These are phyloP conservation scores for Calonectria leucothoes DNA, from an alignment of 2,329 filamentous ascomycete genomes.

Conservation along the genomic window DNA sequence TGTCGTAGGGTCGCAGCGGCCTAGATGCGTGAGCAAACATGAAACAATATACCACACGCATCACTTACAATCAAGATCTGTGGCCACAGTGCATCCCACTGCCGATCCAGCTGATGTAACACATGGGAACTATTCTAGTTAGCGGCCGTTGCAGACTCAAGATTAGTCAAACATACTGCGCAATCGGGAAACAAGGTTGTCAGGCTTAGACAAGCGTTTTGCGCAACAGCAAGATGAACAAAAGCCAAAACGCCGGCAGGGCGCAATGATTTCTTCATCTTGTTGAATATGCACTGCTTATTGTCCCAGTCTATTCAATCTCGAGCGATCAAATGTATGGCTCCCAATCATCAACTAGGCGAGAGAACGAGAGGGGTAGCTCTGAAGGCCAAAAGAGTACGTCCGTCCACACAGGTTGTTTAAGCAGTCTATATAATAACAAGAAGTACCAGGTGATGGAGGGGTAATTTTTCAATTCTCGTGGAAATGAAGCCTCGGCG, in stretches of 20 bases:
- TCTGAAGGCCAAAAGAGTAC: neutral
- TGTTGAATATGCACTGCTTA: neutral
- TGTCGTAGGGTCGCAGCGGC: slow-evolving; percentile 34
- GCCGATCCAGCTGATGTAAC: slow-evolving; percentile 32
- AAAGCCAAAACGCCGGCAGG: slow-evolving; percentile 33
- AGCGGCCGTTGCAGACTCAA: neutral
- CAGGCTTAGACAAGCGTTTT: slow-evolving; percentile 32
- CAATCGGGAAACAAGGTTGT: slow-evolving; percentile 37
- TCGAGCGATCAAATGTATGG: neutral
- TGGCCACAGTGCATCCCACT: slow-evolving; percentile 37
- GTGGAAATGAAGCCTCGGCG: slow-evolving; percentile 2
- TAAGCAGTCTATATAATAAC: neutral
- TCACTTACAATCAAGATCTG: slow-evolving; percentile 38
- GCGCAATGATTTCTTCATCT: slow-evolving; percentile 12
- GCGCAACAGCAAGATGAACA: slow-evolving; percentile 27
- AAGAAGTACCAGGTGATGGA: neutral
- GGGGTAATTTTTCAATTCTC: neutral
- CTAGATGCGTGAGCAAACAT: slow-evolving; percentile 17
- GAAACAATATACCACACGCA: neutral
- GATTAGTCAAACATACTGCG: slow-evolving; percentile 30
- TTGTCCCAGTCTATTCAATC: neutral
- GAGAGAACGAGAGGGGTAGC: neutral
- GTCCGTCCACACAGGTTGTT: neutral
- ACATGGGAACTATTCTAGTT: slow-evolving; percentile 33
- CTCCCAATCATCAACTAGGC: neutral